A percentile compares a stretch with the other conserved stretches of the same genome.
Conservation (phyloP, 352 stramenopile species). For the Phytopythium chamaehyphon region DNA sequence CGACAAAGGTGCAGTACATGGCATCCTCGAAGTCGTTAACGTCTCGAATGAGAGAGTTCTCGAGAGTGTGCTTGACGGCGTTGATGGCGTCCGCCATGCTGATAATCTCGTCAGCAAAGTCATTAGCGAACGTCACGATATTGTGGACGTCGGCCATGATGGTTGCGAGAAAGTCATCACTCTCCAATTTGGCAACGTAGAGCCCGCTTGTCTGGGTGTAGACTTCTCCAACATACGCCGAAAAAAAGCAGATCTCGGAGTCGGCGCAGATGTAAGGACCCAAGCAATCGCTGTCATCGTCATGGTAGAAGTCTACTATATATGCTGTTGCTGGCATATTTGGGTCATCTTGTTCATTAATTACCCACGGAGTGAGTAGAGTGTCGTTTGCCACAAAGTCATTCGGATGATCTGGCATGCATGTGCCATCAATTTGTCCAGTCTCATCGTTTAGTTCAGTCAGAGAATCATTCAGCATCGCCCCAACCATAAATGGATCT, state of each 20-base stretch:
- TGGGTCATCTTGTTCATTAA: too few species aligned
- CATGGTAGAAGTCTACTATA: not conserved
- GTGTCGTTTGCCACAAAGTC: slow-evolving; percentile 19
- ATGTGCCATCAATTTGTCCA: slow-evolving; percentile 7
- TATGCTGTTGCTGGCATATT: too few species aligned
- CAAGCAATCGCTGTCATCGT: not conserved
- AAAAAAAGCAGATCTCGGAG: slow-evolving; percentile 14
- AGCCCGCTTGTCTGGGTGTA: slow-evolving; percentile 13
- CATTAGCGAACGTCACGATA: slow-evolving; percentile 21
- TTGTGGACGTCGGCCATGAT: slow-evolving; percentile 27
- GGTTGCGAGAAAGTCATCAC: slow-evolving; percentile 21
- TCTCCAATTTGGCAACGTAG: slow-evolving; percentile 12
- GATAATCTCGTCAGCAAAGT: slow-evolving; percentile 45
- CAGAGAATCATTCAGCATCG: not conserved
- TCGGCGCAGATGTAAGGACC: not conserved
- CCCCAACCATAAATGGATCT: not conserved
- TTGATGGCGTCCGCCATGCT: slow-evolving; percentile 31
- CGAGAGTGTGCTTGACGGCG: slow-evolving; percentile 35
- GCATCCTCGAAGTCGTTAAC: slow-evolving; percentile 47
- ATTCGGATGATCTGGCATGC: slow-evolving; percentile 11
- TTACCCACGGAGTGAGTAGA: not conserved
- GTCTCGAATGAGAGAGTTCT: slow-evolving; percentile 42
- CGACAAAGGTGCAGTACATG: slow-evolving; percentile 68
- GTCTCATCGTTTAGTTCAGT: not conserved
- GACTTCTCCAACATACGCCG: slow-evolving; percentile 7